Evolutionary conservation across 164 flowering plant species (phyloP).

Genomic region (Tinospora cordifolia): DNA sequence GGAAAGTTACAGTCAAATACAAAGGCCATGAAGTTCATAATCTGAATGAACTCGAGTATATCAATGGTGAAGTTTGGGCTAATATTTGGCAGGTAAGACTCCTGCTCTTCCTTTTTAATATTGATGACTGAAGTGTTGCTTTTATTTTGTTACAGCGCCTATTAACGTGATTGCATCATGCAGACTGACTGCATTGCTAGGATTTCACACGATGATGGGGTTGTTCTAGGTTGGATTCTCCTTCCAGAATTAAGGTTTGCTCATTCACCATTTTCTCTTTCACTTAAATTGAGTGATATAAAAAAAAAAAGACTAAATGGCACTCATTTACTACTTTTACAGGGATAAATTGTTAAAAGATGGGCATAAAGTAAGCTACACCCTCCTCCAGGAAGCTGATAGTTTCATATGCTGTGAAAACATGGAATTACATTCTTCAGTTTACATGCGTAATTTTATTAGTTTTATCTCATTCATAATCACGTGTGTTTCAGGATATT

Average conservation of each 20-base stretch:
- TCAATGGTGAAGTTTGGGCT: slow-evolving; percentile 95
- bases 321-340: slow-evolving; percentile 12
- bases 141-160: neutral
- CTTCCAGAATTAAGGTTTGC: slow-evolving; percentile 64
- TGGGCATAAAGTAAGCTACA: slow-evolving; percentile 44
- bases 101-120: neutral
- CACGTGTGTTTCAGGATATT: slow-evolving; percentile 35
- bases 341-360: slow-evolving; percentile 43
- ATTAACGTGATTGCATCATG: slow-evolving; percentile 6
- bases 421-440: neutral
- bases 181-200: slow-evolving; percentile 96
- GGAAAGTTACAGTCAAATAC: slow-evolving; percentile 43
- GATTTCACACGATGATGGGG: slow-evolving; percentile 61
- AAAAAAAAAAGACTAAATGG: neutral
- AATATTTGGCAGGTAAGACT: slow-evolving; percentile 70
- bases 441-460: neutral
- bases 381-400: neutral
- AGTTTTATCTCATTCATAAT: neutral
- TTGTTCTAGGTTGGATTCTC: slow-evolving; percentile 72
- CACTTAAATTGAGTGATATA: neutral
- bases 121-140: neutral
- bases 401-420: neutral
- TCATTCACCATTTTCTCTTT: slow-evolving; percentile 3
- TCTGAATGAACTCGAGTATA: slow-evolving; percentile 84
- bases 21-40: slow-evolving; percentile 59